These are phyloP conservation scores for Planoprotostelium fungivorum DNA, from an alignment of 78 protist genomes.

Conservation along the genomic window DNA sequence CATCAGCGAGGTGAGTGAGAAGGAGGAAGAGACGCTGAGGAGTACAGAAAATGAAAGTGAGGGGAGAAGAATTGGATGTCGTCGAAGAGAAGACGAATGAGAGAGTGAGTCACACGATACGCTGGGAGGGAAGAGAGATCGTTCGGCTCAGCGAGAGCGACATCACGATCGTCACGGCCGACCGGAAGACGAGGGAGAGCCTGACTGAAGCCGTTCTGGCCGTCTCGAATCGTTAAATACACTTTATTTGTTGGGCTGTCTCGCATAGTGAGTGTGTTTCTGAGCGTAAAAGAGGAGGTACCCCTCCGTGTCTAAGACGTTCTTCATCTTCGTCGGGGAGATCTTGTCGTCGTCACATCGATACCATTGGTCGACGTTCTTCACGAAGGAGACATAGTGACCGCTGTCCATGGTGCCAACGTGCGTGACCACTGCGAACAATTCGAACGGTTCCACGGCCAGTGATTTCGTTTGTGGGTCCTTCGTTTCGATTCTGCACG, in stretches of 20 bases:
- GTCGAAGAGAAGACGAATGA: neutral
- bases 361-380: slow-evolving; percentile 37
- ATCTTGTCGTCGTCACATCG: slow-evolving; percentile 59
- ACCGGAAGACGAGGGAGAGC: neutral
- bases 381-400: slow-evolving; percentile 52
- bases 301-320: slow-evolving; percentile 46
- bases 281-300: too few species aligned
- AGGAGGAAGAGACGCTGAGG: neutral
- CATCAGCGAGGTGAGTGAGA: neutral
- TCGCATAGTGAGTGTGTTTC: too few species aligned
- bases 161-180: neutral
- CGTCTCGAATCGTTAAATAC: neutral
- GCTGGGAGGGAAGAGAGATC: neutral
- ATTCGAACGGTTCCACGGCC: slow-evolving; percentile 23
- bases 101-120: neutral
- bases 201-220: neutral
- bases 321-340: slow-evolving; percentile 18
- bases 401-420: slow-evolving; percentile 56
- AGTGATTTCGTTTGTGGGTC: neutral
- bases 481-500: neutral
- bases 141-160: neutral
- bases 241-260: too few species aligned
- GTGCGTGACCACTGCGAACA: slow-evolving; percentile 57
- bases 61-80: neutral
- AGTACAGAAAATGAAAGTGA: neutral